phyloP scores from a whole-genome alignment of 768 basidiomycete genomes.

The Boletus sp. region DNA sequence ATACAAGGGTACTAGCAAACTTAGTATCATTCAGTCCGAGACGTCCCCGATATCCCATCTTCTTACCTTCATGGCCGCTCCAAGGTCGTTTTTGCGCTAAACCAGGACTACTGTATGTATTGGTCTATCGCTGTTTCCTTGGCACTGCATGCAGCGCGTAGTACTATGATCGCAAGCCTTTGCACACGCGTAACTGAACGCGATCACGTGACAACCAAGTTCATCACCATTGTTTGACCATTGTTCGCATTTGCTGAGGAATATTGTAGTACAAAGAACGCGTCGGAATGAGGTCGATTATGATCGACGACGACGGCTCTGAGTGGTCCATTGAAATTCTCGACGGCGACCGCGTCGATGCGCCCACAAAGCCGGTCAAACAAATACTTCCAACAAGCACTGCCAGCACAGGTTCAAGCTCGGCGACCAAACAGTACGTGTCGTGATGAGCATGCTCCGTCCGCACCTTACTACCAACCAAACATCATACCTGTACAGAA shows the following conservation, averaged over 20 bases:
- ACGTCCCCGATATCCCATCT: no score
- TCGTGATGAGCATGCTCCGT: constrained; percentile 11
- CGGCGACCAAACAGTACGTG: constrained; percentile 15
- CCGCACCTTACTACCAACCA: constrained; percentile 6
- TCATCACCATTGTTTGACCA: not conserved
- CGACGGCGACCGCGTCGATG: constrained; percentile 19
- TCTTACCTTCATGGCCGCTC: no score
- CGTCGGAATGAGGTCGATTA: constrained; percentile 15
- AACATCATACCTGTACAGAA: constrained; percentile 10
- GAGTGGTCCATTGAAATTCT: constrained; percentile 34
- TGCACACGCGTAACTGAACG: not conserved
- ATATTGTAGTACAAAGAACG: not conserved
- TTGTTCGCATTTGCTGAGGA: constrained; percentile 2
- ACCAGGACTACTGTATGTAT: no score
- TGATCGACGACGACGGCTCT: constrained; percentile 17
- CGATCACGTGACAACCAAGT: constrained; percentile 19
- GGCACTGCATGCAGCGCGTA: no score
- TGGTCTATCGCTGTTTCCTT: no score
- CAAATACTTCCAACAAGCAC: constrained; percentile 9
- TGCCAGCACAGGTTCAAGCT: not conserved
- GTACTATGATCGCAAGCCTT: no score
- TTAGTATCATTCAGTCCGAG: no score
- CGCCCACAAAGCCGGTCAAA: constrained; percentile 20
- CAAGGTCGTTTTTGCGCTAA: no score
- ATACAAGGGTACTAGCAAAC: no score